phyloP scores from a whole-genome alignment of 164 flowering plant genomes.

The grape (Vitis vinifera) region ASM3070453v1 NC_081807.1:13331001-13331500 shows the following conservation, averaged over 20 bases:
- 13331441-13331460: constrained; percentile 55
- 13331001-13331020: neutral
- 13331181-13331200: constrained; percentile 14
- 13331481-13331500: constrained; percentile 45
- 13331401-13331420: constrained; percentile 8
- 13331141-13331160: neutral
- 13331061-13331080: constrained; percentile 2
- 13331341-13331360: constrained; percentile 1
- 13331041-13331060: constrained; percentile 19
- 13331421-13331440: constrained; percentile 11
- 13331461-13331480: constrained; percentile 43
- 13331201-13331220: constrained; percentile 1
- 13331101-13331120: too few relatives aligned
- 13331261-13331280: constrained; percentile 18
- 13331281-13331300: constrained; percentile 9
- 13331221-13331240: constrained; percentile 1
- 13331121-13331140: constrained; percentile 8
- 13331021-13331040: constrained; percentile 1
- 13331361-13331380: constrained; percentile 1
- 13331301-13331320: constrained; percentile 9
- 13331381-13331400: constrained; percentile 7
- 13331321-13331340: constrained; percentile 29
- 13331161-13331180: constrained; percentile 1
- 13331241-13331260: constrained; percentile 10
- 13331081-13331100: too few relatives aligned